Conservation (phyloP, 2,329 filamentous ascomycete genomes). For the Cercospora janseana region DNA sequence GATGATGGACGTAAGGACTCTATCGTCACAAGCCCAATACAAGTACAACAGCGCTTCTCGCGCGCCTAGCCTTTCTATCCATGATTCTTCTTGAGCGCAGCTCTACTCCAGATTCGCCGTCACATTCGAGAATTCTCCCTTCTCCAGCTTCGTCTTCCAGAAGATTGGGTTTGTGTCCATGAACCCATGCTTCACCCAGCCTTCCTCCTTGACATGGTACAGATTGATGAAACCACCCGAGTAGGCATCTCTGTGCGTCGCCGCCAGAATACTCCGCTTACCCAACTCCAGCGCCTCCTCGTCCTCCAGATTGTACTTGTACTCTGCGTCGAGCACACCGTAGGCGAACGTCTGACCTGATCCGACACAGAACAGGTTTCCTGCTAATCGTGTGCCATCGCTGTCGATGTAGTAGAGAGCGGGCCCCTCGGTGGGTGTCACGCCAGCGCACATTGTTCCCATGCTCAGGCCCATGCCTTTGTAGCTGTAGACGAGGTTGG, state of each 20-base stretch:
- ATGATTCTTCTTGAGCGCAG: constrained; percentile 6
- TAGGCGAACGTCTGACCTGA: constrained; percentile 99
- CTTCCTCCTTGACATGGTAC: constrained; percentile 98
- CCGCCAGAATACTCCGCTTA: constrained; percentile 86
- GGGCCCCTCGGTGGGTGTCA: constrained; percentile 90
- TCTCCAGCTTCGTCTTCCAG: constrained; percentile 98
- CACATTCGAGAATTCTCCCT: constrained; percentile 97
- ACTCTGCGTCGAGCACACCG: constrained; percentile 94
- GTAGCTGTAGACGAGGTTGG: constrained; percentile 97
- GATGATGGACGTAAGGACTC: constrained; percentile 9
- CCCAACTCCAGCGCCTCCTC: constrained; percentile 91
- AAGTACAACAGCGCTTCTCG: constrained; percentile 20
- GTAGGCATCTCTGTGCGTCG: constrained; percentile 96
- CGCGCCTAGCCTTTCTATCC: background rate
- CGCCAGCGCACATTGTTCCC: constrained; percentile 99
- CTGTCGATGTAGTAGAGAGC: constrained; percentile 99
- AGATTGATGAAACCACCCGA: constrained; percentile 98
- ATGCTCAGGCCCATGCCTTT: constrained; percentile 98
- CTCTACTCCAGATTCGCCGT: constrained; percentile 63
- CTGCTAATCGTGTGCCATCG: constrained; percentile 86
- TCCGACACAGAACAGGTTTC: constrained; percentile 97
- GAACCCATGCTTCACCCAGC: constrained; percentile 99
- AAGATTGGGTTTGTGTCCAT: constrained; percentile 98
- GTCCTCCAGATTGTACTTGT: constrained; percentile 80
- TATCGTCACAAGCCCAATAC: constrained; percentile 25